Base-by-base conservation (phyloP, 2,329 filamentous ascomycete species). In the Neonectria sp. region DNA sequence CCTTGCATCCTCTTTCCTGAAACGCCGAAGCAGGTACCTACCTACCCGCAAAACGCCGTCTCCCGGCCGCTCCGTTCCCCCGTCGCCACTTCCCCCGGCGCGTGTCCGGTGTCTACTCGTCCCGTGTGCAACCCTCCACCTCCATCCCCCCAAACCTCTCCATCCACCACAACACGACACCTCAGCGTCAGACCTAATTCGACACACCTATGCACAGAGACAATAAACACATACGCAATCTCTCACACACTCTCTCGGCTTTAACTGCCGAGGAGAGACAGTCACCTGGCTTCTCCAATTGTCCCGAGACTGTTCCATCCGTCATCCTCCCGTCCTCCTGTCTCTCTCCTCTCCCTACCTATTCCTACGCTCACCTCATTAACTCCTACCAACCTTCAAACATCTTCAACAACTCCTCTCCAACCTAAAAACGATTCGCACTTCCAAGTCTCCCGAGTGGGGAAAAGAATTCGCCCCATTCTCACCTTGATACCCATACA, bases 201-300 rank as follows among this genome's bases (percentile, higher is more conserved):
- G n/a, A 35, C 31, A 25, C 51, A 53, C 51, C 31, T 53, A 35
- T 27, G 15, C 25, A 51, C 29, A 53, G n/a, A 53, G 9, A 53
- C n/a, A 15, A 53, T n/a, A 53, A 15, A 35, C 51, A 53, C 29
- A 15, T 40, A 33, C 51, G n/a, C 31, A 35, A 24, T 11, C 27
- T 53, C 31, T 15, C 29, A 35, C 51, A 52, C 49, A 35, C 51
- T 15, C n/a, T 35, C 51, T 53, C 51, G 51, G 51, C 29, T 53
- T 53, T 31, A 24, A 35, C 21, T 37, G 51, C 51, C 51, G 31
- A n/a, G 13, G 37, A 11, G 31, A 53, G 51, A 9, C 31, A 13
- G 51, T 53, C 51, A 53, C 51, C 51, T 53, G 31, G 51, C 51
- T 35, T 24, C n/a, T 31, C 31, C 51, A 53, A 35, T 53, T 24